Evolutionary conservation across 768 basidiomycete genomes (phyloP).

Genomic region (Termitomyces sp.): DNA sequence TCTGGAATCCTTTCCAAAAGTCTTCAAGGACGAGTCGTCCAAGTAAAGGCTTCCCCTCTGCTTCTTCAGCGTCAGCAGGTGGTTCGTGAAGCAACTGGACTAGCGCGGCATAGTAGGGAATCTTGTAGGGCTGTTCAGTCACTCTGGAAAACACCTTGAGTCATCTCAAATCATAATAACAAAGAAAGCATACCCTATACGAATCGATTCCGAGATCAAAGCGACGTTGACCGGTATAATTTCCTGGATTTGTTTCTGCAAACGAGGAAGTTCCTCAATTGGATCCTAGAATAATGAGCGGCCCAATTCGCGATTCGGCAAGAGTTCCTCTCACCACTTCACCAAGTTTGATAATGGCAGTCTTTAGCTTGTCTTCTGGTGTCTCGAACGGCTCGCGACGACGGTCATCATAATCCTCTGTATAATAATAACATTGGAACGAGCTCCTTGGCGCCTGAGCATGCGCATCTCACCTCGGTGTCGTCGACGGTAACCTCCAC

Average conservation of each 20-base stretch:
- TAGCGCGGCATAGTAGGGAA: conserved; percentile 81
- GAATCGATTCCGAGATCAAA: conserved; percentile 67
- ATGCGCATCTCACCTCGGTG: conserved; percentile 45
- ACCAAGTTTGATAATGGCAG: conserved; percentile 64
- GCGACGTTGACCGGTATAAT: conserved; percentile 53
- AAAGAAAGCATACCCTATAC: conserved; percentile 49
- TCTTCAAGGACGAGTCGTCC: conserved; percentile 80
- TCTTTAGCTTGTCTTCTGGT: conserved; percentile 67
- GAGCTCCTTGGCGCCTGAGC: conserved; percentile 11
- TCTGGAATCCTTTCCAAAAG: conserved; percentile 87
- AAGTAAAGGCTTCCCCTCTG: conserved; percentile 38
- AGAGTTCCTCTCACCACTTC: conserved; percentile 63
- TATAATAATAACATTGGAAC: conserved; percentile 16
- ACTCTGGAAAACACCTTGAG: conserved; percentile 39
- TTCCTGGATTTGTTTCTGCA: conserved; percentile 63
- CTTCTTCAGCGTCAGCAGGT: conserved; percentile 25
- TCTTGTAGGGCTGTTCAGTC: conserved; percentile 92
- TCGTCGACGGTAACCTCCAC: conserved; percentile 42
- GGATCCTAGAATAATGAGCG: conserved; percentile 47
- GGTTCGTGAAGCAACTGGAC: conserved; percentile 61
- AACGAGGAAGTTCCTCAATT: conserved; percentile 58
- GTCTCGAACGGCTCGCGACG: conserved; percentile 61
- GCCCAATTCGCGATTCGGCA: not conserved
- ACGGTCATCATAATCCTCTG: conserved; percentile 68
- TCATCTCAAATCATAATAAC: not conserved